Evolutionary conservation across 2,329 filamentous ascomycete species (phyloP), one percentile per base, ranked within the genome.

Genomic region (Scytalidium sp.): DNA sequence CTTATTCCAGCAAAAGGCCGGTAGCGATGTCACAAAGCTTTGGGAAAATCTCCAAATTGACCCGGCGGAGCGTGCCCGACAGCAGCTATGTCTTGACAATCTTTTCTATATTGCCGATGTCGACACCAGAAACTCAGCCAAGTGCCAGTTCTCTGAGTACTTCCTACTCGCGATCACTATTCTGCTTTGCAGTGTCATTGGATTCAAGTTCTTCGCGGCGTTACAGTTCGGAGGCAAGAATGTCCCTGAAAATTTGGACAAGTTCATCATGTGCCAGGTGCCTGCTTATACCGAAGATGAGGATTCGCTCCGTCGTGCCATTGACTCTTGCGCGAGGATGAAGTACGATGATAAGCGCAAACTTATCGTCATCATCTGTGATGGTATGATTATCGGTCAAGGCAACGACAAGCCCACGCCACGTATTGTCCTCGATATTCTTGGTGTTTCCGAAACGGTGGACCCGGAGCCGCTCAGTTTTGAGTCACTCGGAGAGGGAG

Each of bases 311-410:
- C 90, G 94, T 49, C 92, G 93, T 76, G 94, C 94, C 51, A 96
- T 99, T 61, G 94, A 99, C 68, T 99, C 94, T 0, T 88, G 90
- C 51, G 92, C 94, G 22, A 82, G 91, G 53, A 97, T 97, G 91
- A 85, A 85, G 58, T 99, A 99, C 65, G 94, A 99, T 63, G 93
- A 99, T 67, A 99, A 99, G 75, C 90, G 94, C 64, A 99, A 99
- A 75, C 79, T 99, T 11, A 76, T 99, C 21, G 84, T 96, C 57
- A 79, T 99, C 54, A 78, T 99, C 56, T 99, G 94, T 64, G 94
- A 99, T 64, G 94, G 94, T 71, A 97, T 99, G 93, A 99, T 99
- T 75, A 95, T 99, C 58, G 94, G 94, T 63, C 92, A 97, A 73
- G 94, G 94, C 64, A 99, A 99, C 70, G 94, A 99, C 67, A 83